Percentiles rank a stretch among this genome's conserved stretches.
Evolutionary conservation across 2,329 filamentous ascomycete species (phyloP).

Genomic region (Verticillium alfalfae): DNA sequence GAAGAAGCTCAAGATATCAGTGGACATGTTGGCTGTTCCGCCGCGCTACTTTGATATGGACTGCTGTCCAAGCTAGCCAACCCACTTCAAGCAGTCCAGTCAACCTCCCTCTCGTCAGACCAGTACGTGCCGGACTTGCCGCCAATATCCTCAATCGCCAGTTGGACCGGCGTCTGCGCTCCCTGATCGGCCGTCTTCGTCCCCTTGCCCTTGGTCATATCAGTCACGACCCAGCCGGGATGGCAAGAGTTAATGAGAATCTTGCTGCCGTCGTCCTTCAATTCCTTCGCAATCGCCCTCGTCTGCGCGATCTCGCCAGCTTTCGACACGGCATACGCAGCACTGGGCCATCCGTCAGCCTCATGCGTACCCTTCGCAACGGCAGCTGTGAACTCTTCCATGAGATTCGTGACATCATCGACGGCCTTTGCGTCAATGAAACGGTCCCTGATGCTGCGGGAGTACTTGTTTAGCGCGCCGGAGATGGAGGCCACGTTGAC

Average conservation of each 20-base stretch:
- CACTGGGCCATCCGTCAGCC: constrained; percentile 40
- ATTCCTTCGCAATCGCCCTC: constrained; percentile 25
- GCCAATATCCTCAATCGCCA: constrained; percentile 32
- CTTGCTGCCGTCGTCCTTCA: constrained; percentile 18
- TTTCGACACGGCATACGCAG: constrained; percentile 42
- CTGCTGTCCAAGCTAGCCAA: too few species aligned
- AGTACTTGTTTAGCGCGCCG: constrained; percentile 41
- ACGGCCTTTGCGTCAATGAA: constrained; percentile 34
- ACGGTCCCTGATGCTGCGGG: constrained; percentile 28
- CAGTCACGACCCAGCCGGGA: constrained; percentile 38
- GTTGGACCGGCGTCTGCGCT: constrained; percentile 33
- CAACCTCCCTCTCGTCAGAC: constrained; percentile 25
- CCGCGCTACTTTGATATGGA: too few species aligned
- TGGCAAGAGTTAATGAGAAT: constrained; percentile 31
- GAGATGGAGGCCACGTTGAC: constrained; percentile 42
- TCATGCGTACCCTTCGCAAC: constrained; percentile 39
- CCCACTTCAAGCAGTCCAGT: constrained; percentile 17
- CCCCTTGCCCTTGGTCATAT: constrained; percentile 35
- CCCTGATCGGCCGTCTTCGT: constrained; percentile 34
- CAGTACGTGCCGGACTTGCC: constrained; percentile 30
- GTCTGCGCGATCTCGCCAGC: constrained; percentile 35
- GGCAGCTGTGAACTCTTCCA: constrained; percentile 40
- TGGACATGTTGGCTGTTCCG: too few species aligned
- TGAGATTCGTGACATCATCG: constrained; percentile 36
- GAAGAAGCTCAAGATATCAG: too few species aligned